These are phyloP conservation scores for Trichoderma lentiforme DNA, from an alignment of 2,329 filamentous ascomycete genomes.

Conservation along the genomic window DNA sequence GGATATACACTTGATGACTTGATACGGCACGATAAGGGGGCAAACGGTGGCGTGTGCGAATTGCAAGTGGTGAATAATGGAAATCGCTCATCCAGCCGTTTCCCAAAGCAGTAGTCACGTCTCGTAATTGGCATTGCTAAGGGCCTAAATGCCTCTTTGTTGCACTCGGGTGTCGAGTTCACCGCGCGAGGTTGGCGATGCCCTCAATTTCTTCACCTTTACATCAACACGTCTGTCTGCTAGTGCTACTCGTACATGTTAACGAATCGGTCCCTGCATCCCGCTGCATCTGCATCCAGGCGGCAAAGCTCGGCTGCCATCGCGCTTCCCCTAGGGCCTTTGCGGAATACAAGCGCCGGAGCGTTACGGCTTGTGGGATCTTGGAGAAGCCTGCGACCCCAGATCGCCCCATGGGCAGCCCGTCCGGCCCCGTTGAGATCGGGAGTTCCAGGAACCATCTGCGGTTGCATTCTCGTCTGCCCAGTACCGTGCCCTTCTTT, in stretches of 20 bases:
- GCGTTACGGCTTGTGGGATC: conserved; percentile 19
- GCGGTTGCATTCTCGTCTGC: conserved; percentile 4
- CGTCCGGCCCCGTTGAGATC: conserved; percentile 16
- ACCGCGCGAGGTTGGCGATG: conserved; percentile 8
- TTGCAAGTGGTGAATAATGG: conserved; percentile 13
- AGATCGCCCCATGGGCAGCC: conserved; percentile 13
- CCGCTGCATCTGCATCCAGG: background rate
- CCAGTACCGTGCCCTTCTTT: conserved; percentile 4
- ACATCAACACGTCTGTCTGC: background rate
- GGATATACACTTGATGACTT: conserved; percentile 5
- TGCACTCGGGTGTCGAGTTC: background rate
- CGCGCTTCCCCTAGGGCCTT: conserved; percentile 16
- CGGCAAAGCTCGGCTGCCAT: conserved; percentile 17
- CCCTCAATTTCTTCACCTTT: conserved; percentile 9
- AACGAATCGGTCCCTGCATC: background rate
- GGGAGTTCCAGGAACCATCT: conserved; percentile 18
- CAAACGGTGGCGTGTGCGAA: background rate
- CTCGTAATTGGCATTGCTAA: conserved; percentile 1
- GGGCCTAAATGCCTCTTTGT: background rate
- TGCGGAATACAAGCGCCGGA: conserved; percentile 19
- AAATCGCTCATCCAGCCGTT: conserved; percentile 18
- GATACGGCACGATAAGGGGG: conserved; percentile 14
- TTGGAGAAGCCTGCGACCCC: conserved; percentile 14
- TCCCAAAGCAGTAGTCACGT: conserved; percentile 1
- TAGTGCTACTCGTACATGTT: background rate